Base-by-base conservation (phyloP, 2,329 filamentous ascomycete species). In the Gnomoniopsis sp. region DNA sequence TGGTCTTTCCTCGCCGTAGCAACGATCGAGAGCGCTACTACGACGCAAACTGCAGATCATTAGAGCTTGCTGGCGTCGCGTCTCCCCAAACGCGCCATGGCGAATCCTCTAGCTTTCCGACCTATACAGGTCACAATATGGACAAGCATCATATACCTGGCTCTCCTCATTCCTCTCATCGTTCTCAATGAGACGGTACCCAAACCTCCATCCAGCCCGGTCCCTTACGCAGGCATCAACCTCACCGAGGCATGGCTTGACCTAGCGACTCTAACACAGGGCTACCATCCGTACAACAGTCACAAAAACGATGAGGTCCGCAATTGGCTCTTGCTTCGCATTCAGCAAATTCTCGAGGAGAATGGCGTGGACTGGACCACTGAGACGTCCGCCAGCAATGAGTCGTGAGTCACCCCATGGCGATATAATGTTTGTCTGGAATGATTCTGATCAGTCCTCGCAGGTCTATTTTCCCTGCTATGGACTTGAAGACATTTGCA, bases 211-310 rank as follows among this genome's bases (percentile, higher is more conserved):
- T 81, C 43, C 77, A 60, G 12, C 44, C 53, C 34, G 15, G 54
- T 74, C 11, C 75, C 75, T 6, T 82, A 83, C 41, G 69, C 77
- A 10, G 92, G 91, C 19, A 76, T 96, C 67, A 91, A 96, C 68
- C 75, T 98, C 55, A 88, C 88, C 2, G 87, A 96, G 74, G 91
- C 93, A 41, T 98, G 93, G 93, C 74, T 80, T 14, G 93, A 98
- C 70, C 79, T 99, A 34, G 85, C 91, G 61, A 77, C 80, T 57
- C 80, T 99, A 51, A 93, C 89, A 36, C 80, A 80, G 63, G 79
- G 81, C 1, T 95, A 89, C 69, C 95, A 96, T 70, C 93, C 95
- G 0, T 96, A 91, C 77, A 97, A 96, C 74, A 93, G 89, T 65
- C 87, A 81, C 60, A 80, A 84, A 61, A 98, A 97, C 70, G 93